Evolutionary conservation across 176 grass and related monocot species (phyloP), one percentile per base, ranked within the genome.

Genomic region (Carex parvula): DNA sequence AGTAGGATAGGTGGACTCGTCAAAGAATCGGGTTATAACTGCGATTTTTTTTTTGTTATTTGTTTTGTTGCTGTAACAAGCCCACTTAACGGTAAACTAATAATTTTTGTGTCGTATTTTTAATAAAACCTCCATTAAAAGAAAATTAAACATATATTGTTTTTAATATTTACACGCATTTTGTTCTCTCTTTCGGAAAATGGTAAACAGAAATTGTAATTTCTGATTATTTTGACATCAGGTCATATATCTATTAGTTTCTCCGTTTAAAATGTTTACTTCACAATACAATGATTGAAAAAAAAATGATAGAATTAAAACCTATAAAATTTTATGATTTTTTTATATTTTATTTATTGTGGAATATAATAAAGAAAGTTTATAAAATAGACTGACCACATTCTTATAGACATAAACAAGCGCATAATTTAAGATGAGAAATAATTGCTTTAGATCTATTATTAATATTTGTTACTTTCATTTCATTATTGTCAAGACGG

Each of bases 1-100:
- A 65, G 16, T 22, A 52, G 64, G 60, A 83, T 83, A 50, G 81
- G 81, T 83, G 81, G 81, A 83, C 81, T 83, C 81, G 81, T 83
- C 81, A 83, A 83, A 83, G 20, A 83, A 83, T 53, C 48, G 62
- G 22, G 62, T 69, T 83, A 68, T 52, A 83, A 67, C 60, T 39
- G 12, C 61, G 39, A 68, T 65, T 39, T 1, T 35, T 35, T 39
- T 68, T 68, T 82, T 83, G 60, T 65, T 83, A 52, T 83, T 66
- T 67, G 0, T 83, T 52, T 77, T 76, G 48, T 52, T 76, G 72
- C 50, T 60, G 65, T 81, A 63, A 65, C 57, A 62, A 50, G 61
- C 18, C 80, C 56, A 54, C 56, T 44, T 64, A 82, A 68, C 80
- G 80, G 80, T 83, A 83, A 67, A 68, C 80, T 62, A 83, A 65